Base-by-base conservation (phyloP, 345 rosid genomes). In the Linum lewisii region DNA sequence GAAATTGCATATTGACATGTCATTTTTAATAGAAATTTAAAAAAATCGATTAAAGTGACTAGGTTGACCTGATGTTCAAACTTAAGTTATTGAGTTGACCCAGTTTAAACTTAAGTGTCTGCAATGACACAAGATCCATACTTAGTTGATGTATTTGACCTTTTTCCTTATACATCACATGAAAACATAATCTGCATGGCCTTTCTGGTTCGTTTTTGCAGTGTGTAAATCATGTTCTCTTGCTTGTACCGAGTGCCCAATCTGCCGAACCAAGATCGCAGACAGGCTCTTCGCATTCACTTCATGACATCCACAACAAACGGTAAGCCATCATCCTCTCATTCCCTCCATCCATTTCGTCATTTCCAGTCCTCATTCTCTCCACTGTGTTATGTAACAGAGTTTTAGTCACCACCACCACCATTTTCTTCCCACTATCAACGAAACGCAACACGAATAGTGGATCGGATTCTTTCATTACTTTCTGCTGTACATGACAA, bases 211-310 rank as follows among this genome's bases (percentile, higher is more conserved):
- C 5, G 51, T 58, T 52, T 24, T 64, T 65, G 74, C 94, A 93
- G 99, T 93, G 79, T 89, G 99, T 82, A 87, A 85, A 89, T 82
- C 97, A 11, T 93, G 99, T 74, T 93, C 99, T 1, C 86, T 93
- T 25, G 97, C 99, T 66, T 93, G 99, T 77, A 83, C 92, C 0
- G 97, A 93, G 77, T 93, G 99, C 73, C 99, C 99, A 42, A 87
- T 93, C 50, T 93, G 99, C 68, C 97, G 97, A 69, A 89, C 99
- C 65, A 89, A 80, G 76, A 93, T 93, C 52, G 70, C 80, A 44
- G 99, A 93, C 74, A 79, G 97, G 73, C 97, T 93, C 67, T 89
- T 93, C 68, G 97, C 99, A 18, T 93, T 89, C 71, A 72, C 99
- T 62, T 84, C 90, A 67, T 93, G 77, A 87, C 60, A 51, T 44